Conservation (phyloP, 345 rosid genomes). For the Eucalyptus shirleyi region DNA sequence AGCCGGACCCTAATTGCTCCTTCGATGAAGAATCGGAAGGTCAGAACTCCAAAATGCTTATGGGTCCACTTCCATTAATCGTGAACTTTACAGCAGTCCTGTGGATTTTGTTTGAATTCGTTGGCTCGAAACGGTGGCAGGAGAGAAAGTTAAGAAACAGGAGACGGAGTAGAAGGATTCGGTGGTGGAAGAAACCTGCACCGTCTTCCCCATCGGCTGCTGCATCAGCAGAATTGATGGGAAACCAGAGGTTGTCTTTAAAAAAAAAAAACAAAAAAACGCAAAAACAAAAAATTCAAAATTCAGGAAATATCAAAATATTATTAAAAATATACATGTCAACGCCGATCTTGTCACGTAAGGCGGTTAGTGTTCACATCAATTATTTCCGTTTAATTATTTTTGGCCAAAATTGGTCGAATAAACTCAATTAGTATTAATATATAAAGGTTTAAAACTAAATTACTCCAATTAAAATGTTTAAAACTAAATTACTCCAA, state of each 20-base stretch:
- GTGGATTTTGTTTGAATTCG: background rate
- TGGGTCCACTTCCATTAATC: background rate
- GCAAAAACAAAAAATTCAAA: fast-evolving
- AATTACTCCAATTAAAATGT: no score
- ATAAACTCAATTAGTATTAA: no score
- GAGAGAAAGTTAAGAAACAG: no score
- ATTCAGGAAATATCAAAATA: background rate
- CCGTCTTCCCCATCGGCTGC: background rate
- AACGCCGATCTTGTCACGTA: fast-evolving
- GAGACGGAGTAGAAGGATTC: background rate
- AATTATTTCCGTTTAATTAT: no score
- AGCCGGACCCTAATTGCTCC: background rate
- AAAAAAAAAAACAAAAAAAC: no score
- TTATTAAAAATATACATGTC: no score
- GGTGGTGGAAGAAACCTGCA: background rate
- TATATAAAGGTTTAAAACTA: no score
- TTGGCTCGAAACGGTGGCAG: no score
- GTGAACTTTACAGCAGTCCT: background rate
- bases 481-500: no score
- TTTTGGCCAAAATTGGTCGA: no score
- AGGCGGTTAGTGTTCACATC: fast-evolving
- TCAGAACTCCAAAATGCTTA: background rate
- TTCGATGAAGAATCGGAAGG: background rate
- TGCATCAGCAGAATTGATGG: background rate
- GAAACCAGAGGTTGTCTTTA: background rate